A percentile compares a stretch with the other conserved stretches of the same genome.
Evolutionary conservation across 257 asterid genomes (phyloP).

Genomic region (Primulina eburnea): DNA sequence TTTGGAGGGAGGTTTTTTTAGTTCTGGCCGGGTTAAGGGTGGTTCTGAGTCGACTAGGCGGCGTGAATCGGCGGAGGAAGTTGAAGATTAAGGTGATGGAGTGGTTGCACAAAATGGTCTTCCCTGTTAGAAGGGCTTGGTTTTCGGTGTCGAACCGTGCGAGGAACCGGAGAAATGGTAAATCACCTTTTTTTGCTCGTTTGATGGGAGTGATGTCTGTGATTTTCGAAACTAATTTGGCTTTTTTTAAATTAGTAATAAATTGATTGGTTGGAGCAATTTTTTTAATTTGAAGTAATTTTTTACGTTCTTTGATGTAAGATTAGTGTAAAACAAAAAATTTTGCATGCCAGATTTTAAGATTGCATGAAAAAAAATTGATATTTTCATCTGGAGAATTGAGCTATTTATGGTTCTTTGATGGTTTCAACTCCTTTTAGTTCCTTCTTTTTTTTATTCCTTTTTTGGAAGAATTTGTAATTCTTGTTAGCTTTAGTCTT

Average conservation of each 20-base stretch:
- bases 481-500: background rate
- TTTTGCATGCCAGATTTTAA: background rate
- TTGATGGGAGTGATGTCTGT: background rate
- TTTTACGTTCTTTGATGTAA: background rate
- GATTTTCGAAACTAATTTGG: background rate
- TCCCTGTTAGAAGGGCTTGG: conserved; percentile 78
- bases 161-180: conserved; percentile 66
- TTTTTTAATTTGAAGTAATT: too few species aligned
- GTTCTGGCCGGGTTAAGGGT: conserved; percentile 73
- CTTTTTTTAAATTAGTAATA: background rate
- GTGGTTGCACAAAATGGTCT: conserved; percentile 73
- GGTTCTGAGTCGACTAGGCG: conserved; percentile 53
- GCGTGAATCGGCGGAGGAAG: conserved; percentile 52
- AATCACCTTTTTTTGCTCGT: background rate
- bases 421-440: background rate
- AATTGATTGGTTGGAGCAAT: too few species aligned
- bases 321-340: background rate
- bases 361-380: background rate
- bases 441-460: too few species aligned
- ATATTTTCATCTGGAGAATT: background rate
- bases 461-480: background rate
- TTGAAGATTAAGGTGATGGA: conserved; percentile 57
- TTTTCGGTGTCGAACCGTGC: conserved; percentile 58
- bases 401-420: background rate
- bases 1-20: background rate